phyloP scores from a whole-genome alignment of 768 basidiomycete genomes.

The Cubamyces sp. region DNA sequence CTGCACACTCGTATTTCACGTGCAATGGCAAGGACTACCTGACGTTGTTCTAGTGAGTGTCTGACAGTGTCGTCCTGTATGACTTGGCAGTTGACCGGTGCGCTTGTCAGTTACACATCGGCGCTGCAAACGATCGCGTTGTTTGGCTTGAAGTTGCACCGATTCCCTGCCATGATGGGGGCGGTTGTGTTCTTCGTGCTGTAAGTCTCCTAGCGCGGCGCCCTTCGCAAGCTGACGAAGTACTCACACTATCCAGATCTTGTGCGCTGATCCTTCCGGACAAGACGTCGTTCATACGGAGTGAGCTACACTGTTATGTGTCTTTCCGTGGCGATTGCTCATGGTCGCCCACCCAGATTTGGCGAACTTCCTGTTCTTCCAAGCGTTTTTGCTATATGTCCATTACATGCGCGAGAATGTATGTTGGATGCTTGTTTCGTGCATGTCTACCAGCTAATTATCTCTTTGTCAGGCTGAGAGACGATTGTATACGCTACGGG shows the following conservation, averaged over 20 bases:
- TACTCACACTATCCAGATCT: conserved; percentile 39
- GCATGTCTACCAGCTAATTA: not conserved
- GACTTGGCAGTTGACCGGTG: conserved; percentile 17
- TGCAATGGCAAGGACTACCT: conserved; percentile 51
- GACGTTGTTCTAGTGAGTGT: conserved; percentile 40
- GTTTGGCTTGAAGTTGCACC: conserved; percentile 69
- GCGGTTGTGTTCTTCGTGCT: conserved; percentile 57
- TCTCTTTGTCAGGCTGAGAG: conserved; percentile 42
- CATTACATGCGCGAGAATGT: conserved; percentile 49
- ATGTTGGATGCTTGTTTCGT: conserved; percentile 27
- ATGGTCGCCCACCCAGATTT: conserved; percentile 45
- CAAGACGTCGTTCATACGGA: conserved; percentile 40
- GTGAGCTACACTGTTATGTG: conserved; percentile 34
- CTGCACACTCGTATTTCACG: conserved; percentile 34
- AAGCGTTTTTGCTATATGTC: conserved; percentile 78
- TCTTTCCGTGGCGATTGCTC: conserved; percentile 9
- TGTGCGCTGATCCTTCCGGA: conserved; percentile 44
- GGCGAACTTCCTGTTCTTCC: conserved; percentile 78
- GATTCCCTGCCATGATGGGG: conserved; percentile 68
- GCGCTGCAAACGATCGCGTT: conserved; percentile 65
- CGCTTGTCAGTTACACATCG: conserved; percentile 43
- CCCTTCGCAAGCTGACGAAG: not conserved
- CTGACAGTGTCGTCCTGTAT: not conserved
- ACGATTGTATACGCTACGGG: conserved; percentile 52
- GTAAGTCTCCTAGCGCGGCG: conserved; percentile 37